A percentile compares a stretch with the other conserved stretches of the same genome.
Evolutionary conservation across 768 basidiomycete genomes (phyloP).

Genomic region (Tylopilus plumbeoviolaceoides): DNA sequence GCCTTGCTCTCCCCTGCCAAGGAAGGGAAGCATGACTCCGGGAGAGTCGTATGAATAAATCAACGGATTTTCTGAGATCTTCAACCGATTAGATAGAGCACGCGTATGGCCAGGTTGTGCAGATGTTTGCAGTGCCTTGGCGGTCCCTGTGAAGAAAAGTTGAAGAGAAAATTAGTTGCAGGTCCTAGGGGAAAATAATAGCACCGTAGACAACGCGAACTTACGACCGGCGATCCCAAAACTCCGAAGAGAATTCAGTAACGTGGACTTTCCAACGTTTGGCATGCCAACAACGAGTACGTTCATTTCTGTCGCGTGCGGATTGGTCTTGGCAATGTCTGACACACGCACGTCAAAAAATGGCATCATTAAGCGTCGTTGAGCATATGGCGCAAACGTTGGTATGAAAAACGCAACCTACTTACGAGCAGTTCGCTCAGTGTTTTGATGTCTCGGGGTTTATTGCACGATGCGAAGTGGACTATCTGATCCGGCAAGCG

Average conservation of each 20-base stretch:
- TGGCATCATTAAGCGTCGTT: neutral
- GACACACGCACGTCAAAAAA: neutral
- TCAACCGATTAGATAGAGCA: conserved; percentile 82
- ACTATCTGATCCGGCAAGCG: conserved; percentile 68
- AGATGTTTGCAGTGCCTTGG: conserved; percentile 88
- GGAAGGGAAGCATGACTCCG: conserved; percentile 94
- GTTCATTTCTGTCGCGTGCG: conserved; percentile 73
- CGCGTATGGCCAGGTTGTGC: conserved; percentile 89
- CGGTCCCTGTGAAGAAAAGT: conserved; percentile 46
- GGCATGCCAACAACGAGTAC: conserved; percentile 98
- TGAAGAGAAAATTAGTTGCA: neutral
- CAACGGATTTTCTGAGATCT: conserved; percentile 72
- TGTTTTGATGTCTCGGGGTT: conserved; percentile 57
- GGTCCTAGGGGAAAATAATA: neutral
- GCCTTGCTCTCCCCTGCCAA: conserved; percentile 80
- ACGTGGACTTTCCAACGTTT: conserved; percentile 95
- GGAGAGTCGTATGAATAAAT: conserved; percentile 96
- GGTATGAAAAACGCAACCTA: conserved; percentile 40
- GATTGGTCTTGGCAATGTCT: conserved; percentile 70
- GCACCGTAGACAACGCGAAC: conserved; percentile 27
- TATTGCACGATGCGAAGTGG: conserved; percentile 71
- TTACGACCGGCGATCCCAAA: conserved; percentile 85
- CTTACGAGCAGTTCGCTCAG: conserved; percentile 69
- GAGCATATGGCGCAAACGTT: neutral
- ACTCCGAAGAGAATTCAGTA: conserved; percentile 85